Conservation (phyloP, 306 rosid genomes). For the Notholithocarpus densiflorus region DNA sequence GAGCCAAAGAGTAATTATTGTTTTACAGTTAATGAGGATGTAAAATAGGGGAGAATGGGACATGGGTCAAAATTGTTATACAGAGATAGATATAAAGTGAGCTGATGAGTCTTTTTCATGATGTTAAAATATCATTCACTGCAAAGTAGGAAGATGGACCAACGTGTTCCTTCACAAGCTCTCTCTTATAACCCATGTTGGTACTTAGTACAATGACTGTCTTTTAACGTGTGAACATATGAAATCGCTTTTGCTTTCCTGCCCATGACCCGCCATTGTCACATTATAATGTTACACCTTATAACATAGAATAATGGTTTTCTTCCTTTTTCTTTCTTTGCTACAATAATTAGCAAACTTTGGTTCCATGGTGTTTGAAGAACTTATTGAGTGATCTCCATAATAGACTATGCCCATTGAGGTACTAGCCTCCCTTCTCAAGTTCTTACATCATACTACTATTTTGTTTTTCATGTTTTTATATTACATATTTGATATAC, state of each 20-base stretch:
- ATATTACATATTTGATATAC: too few relatives aligned
- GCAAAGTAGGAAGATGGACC: constrained; percentile 45
- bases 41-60: constrained; percentile 36
- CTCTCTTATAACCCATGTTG: constrained; percentile 26
- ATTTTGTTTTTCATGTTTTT: too few relatives aligned
- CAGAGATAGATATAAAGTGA: constrained; percentile 26
- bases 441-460: too few relatives aligned
- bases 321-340: not conserved
- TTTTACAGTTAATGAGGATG: constrained; percentile 28
- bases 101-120: constrained; percentile 26
- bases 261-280: constrained; percentile 32
- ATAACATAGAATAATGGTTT: not conserved
- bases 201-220: constrained; percentile 44
- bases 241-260: constrained; percentile 40
- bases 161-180: constrained; percentile 55
- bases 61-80: constrained; percentile 48
- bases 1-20: constrained; percentile 12
- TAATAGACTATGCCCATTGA: not conserved
- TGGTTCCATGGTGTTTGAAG: not conserved
- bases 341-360: not conserved
- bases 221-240: constrained; percentile 46
- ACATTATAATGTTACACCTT: constrained; percentile 17
- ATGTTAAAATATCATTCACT: constrained; percentile 54
- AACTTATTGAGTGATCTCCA: not conserved
- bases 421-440: too few relatives aligned